Base-by-base conservation (phyloP, 2,329 filamentous ascomycete genomes). In the Colletotrichum sp. region DNA sequence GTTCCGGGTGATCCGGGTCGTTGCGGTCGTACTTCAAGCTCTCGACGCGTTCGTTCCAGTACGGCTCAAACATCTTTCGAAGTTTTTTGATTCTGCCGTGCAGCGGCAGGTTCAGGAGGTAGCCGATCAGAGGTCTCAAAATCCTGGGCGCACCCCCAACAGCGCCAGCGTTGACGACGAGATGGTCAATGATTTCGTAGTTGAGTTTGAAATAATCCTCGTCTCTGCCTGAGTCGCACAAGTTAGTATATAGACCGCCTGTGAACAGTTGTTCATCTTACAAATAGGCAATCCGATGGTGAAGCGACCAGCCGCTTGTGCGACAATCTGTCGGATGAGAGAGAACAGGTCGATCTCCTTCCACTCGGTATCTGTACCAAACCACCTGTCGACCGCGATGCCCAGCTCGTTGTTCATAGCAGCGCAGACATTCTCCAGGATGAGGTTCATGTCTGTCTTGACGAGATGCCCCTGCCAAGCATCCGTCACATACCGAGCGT, bases 341-440 rank as follows among this genome's bases (percentile, higher is more conserved):
- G 79, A 68, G 3, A 80, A 76, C 0, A 86, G 78, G 5, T 84
- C 77, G 32, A 86, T 72, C 32, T 84, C 82, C 34, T 79, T 82
- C 84, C 84, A 86, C 6, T 80, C 78, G 0, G 80, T 80, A 24
- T 86, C 81, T 1, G 72, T 81, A 0, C 84, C 84, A n/a, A 86
- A 83, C 18, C 80, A 77, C 18, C 81, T 79, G 36, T 86, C 84
- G 72, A 86, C 83, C 1, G 83, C 83, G 9, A 78, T 59, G 6
- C 77, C 76, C 3, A 86, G 73, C 71, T 87, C 85, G 5, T 86
- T 79, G 49, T 84, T 83, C 80, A 87, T 80, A 2, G 77, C 80
- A 0, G 80, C 80, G 63, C 81, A 82, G 3, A 86, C 78, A 5
- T 77, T 82, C 70, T 86, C 83, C n/a, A 86, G 77, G 5, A 80